Evolutionary conservation across 1,284 basidiomycete genomes (phyloP), one percentile per base, ranked within the genome.

Genomic region (Malassezia sympodialis): DNA sequence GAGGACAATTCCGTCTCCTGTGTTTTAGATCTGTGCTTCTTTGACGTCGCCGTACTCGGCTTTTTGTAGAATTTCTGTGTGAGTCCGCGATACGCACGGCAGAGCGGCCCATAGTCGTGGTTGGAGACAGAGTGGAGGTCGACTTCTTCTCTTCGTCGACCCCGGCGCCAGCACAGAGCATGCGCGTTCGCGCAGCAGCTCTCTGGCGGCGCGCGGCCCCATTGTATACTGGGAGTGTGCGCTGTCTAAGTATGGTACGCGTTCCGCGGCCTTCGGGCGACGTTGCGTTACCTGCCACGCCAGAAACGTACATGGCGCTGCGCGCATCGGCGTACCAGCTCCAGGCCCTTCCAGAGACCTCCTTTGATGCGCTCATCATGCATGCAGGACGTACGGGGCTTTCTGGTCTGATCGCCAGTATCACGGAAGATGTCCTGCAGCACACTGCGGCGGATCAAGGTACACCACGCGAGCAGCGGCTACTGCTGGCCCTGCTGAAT

Each of bases 21-120:
- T 14, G 40, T 32, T 21, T 49, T 17, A 3, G 40, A 37, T 35
- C 41, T 37, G 1, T 31, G 42, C 30, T 24, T 44, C 32, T 56
- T 56, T 4, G 43, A 15, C 11, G 17, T 15, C 17, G 21, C 24
- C 17, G 37, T 39, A 21, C 19, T 19, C 4, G 37, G 37, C 37
- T 56, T 56, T 49, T 56, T 56, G 43, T 51, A 56, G 23, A 56
- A 40, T 46, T 56, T 56, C 53, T 56, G 11, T 24, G 42, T 51
- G 2, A 44, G 48, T 43, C 10, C 5, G 24, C 19, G 4, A 15
- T 4, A 51, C 53, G 24, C 46, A 56, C 53, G 17, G 54, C 54
- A 11, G 54, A 51, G 21, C 54, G 49, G 7, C 54, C 54, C 54
- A 56, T 56, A 17, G 21, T 32, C 21, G 46, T 54, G 23, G 39